Base-by-base conservation (phyloP, 768 basidiomycete genomes). In the Xerocomellus dryophilus region DNA sequence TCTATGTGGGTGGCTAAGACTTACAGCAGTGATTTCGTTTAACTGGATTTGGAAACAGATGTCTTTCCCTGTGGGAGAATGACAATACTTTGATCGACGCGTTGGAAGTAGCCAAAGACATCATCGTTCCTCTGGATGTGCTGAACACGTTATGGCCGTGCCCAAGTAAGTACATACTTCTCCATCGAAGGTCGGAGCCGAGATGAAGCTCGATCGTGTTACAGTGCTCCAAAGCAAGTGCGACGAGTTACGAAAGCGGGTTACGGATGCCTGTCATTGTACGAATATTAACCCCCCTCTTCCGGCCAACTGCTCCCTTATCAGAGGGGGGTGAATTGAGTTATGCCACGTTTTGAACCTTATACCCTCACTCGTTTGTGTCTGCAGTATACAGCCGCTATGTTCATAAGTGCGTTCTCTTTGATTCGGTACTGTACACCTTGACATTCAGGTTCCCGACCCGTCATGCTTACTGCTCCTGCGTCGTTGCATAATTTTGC, bases 141-240 rank as follows among this genome's bases (percentile, higher is more conserved):
- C 75, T 89, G 66, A 86, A 85, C 59, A 76, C 75, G 21, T 73
- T 90, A 29, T 91, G 89, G 88, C 86, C 85, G 3, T 81, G 78
- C 47, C 70, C 71, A 43, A 70, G 79, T 80, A 53, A 65, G 77
- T 65, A 35, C 9, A 51, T 46, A 15, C 47, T 60, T 60, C 27
- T 53, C 9, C 23, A 39, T 45, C 7, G 2, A 40, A 48, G 47
- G 25, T 18, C 55, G 50, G 46, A 47, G 36, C 50, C 50, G 54
- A 60, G 58, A 54, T 34, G 47, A 55, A 51, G 41, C n/a, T 31
- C 9, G 43, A 40, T 35, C 47, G 23, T 11, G 51, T 51, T 57
- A 25, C 48, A 83, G 82, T 71, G 35, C 74, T 82, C 25, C 77
- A 78, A 63, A 66, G 66, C 50, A 78, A 78, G 53, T 77, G 76